Evolutionary conservation across 306 rosid genomes (phyloP).

Genomic region (Abrus pulchellus): DNA sequence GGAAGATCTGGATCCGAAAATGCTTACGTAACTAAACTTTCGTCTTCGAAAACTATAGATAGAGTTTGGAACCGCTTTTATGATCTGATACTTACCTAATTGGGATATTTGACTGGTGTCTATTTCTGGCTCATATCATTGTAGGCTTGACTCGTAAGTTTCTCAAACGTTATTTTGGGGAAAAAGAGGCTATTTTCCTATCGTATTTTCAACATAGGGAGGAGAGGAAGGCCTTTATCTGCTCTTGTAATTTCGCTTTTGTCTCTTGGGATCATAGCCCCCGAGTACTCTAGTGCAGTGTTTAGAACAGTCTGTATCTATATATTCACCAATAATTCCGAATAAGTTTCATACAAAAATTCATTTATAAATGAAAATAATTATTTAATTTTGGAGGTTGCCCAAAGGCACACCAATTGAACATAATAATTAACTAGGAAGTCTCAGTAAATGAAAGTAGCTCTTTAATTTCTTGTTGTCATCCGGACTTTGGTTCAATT

Average conservation of each 20-base stretch:
- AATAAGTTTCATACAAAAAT: not conserved
- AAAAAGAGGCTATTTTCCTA: constrained; percentile 23
- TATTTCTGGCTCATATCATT: constrained; percentile 28
- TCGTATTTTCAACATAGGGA: constrained; percentile 39
- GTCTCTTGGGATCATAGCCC: constrained; percentile 25
- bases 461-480: constrained; percentile 36
- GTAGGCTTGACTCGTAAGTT: constrained; percentile 36
- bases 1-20: constrained; percentile 62
- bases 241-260: constrained; percentile 44
- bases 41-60: constrained; percentile 18
- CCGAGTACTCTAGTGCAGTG: constrained; percentile 19
- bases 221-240: constrained; percentile 33
- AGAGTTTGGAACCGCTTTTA: constrained; percentile 40
- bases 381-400: constrained; percentile 20
- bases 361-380: constrained; percentile 2
- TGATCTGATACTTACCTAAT: constrained; percentile 50
- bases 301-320: not conserved
- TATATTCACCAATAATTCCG: not conserved
- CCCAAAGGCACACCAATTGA: constrained; percentile 21
- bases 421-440: not conserved
- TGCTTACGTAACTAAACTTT: constrained; percentile 37
- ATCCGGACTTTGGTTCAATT: constrained; percentile 30
- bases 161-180: constrained; percentile 46
- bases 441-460: not conserved
- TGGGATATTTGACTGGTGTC: constrained; percentile 44